Conservation (phyloP, 2,329 filamentous ascomycete genomes). For the Emergomyces orientalis region DNA sequence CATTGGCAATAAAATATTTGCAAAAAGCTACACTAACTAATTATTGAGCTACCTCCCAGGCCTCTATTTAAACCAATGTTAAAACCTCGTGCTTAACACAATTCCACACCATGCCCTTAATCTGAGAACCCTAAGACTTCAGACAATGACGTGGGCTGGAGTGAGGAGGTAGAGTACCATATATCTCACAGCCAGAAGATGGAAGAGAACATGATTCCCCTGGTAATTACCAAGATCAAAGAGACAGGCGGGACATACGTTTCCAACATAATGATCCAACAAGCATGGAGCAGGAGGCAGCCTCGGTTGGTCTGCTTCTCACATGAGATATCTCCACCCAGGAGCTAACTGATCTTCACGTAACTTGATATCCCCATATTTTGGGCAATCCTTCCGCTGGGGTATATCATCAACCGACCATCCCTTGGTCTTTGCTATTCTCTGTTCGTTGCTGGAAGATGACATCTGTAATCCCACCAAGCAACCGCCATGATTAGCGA, state of each 20-base stretch:
- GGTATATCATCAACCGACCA: neutral
- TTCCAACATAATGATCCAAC: neutral
- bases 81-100: neutral
- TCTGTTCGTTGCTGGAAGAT: no score
- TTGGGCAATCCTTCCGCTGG: neutral
- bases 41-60: neutral
- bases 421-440: neutral
- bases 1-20: neutral
- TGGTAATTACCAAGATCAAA: neutral
- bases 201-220: neutral
- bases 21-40: neutral
- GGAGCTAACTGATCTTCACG: neutral
- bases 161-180: neutral
- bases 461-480: neutral
- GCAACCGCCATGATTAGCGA: neutral
- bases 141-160: neutral
- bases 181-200: neutral
- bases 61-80: neutral
- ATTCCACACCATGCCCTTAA: neutral
- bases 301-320: neutral
- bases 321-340: conserved; percentile 1
- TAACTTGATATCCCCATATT: neutral
- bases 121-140: neutral
- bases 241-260: no score
- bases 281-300: neutral